phyloP scores from a whole-genome alignment of 2,329 filamentous ascomycete species.

The Fusarium sp. region DNA sequence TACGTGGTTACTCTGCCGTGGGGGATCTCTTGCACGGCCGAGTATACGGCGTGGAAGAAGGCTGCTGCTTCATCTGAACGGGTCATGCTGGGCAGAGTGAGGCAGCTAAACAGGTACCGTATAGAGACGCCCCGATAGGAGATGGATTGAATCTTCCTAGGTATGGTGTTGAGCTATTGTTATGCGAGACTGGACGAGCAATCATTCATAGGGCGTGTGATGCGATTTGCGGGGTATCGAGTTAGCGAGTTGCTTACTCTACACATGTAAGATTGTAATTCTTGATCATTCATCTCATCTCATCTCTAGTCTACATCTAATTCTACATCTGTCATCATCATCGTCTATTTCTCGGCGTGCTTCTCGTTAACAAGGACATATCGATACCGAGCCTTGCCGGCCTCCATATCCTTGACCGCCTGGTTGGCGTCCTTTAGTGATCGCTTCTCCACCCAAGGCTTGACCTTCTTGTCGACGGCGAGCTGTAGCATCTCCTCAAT shows the following conservation, averaged over 20 bases:
- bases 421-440: constrained; percentile 64
- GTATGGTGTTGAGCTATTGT: background rate
- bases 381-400: constrained; percentile 59
- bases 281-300: constrained; percentile 23
- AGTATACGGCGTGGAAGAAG: constrained; percentile 81
- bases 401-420: constrained; percentile 62
- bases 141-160: background rate
- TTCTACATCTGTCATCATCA: background rate
- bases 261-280: background rate
- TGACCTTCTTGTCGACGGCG: constrained; percentile 63
- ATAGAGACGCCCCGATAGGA: background rate
- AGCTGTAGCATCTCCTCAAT: constrained; percentile 67
- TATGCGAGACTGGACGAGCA: background rate
- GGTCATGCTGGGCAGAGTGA: constrained; percentile 58
- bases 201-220: constrained; percentile 17
- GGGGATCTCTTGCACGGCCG: constrained; percentile 85
- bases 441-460: constrained; percentile 63
- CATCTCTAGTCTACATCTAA: constrained; percentile 14
- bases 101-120: background rate
- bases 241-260: constrained; percentile 10
- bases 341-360: constrained; percentile 27
- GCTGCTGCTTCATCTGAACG: constrained; percentile 76
- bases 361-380: constrained; percentile 57
- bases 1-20: constrained; percentile 85
- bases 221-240: constrained; percentile 38